phyloP scores from a whole-genome alignment of 108 stramenopile genomes.

The Stephanodiscus minutulus region DNA sequence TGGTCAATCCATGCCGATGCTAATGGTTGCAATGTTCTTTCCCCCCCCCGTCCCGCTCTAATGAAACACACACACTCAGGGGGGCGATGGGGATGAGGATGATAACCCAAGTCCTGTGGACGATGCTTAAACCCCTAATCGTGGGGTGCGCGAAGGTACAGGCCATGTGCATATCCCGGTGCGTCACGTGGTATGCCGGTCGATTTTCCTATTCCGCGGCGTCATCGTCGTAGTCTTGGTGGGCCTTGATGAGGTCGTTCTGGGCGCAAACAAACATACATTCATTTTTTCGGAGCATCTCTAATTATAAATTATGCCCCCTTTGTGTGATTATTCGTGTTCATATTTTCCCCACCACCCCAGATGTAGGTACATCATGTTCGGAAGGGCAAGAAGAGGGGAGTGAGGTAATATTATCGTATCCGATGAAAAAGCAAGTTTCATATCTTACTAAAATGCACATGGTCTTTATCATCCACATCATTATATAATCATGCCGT shows the following conservation, averaged over 20 bases:
- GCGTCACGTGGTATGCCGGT: constrained; percentile 57
- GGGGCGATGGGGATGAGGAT: constrained; percentile 79
- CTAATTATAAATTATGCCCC: constrained; percentile 3
- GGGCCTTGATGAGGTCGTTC: constrained; percentile 3
- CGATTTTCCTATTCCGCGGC: constrained; percentile 42
- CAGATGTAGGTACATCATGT: constrained; percentile 29
- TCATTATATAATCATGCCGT: too few relatives aligned
- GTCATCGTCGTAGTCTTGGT: not conserved
- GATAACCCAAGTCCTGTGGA: constrained; percentile 64
- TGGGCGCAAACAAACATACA: not conserved
- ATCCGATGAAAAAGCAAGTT: too few relatives aligned
- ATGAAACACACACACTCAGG: not conserved
- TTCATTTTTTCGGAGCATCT: not conserved
- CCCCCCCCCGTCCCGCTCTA: too few relatives aligned
- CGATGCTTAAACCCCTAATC: constrained; percentile 75
- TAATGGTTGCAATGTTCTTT: too few relatives aligned
- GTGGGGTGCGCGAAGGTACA: constrained; percentile 67
- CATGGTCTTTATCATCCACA: too few relatives aligned
- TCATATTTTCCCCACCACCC: too few relatives aligned
- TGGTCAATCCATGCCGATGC: too few relatives aligned
- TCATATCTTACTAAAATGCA: too few relatives aligned
- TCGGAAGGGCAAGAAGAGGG: constrained; percentile 29
- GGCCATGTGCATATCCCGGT: constrained; percentile 63
- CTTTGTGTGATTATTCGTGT: constrained; percentile 9
- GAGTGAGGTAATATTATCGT: constrained; percentile 4